Evolutionary conservation across 192 early-diverging fungal species (phyloP), one percentile per base, ranked within the genome.

Genomic region (Rhizophagus clarus): DNA sequence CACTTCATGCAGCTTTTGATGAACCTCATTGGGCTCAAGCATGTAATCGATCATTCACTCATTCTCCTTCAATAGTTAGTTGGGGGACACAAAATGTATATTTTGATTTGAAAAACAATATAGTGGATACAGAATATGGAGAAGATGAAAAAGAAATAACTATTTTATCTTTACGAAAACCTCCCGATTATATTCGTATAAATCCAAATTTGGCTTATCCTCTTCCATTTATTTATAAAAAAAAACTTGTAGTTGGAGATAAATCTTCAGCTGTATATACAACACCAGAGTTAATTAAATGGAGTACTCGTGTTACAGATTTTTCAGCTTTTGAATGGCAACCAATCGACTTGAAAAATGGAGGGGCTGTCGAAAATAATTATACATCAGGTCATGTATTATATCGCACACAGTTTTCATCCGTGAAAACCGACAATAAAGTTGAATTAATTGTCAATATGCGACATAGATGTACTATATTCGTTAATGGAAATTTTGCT

Each of bases 401-500:
- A 31, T 75, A 75, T 76, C 66, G 31, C 34, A 42, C 28, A 29
- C 20, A 28, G 32, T 63, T 62, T 45, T 29, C 61, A 73, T 82
- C 80, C 64, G 60, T 73, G 61, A 85, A 77, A 82, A 29, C 85
- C 29, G 12, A 56, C 75, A 62, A 63, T 64, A 61, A 70, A 15
- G 84, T 93, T 28, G 60, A 72, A 22, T 82, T 97, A 29, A 85
- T 85, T 63, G 76, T 96, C 42, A 95, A 94, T 80, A 87, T 86
- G 47, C 89, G 96, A 31, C 91, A 97, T 83, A 86, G 94, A 45
- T 88, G 86, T 72, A 92, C 91, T 0, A 81, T 94, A 26, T 89
- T 90, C 81, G 77, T 94, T 49, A 97, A 97, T 82, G 90, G 90
- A 0, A 69, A 87, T 37, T 89, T 93, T 77, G 83, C 93, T 74